Percentiles rank a stretch among this genome's conserved stretches.
Evolutionary conservation across 2,329 filamentous ascomycete species (phyloP).

Genomic region (Beauveria pseudobassiana): DNA sequence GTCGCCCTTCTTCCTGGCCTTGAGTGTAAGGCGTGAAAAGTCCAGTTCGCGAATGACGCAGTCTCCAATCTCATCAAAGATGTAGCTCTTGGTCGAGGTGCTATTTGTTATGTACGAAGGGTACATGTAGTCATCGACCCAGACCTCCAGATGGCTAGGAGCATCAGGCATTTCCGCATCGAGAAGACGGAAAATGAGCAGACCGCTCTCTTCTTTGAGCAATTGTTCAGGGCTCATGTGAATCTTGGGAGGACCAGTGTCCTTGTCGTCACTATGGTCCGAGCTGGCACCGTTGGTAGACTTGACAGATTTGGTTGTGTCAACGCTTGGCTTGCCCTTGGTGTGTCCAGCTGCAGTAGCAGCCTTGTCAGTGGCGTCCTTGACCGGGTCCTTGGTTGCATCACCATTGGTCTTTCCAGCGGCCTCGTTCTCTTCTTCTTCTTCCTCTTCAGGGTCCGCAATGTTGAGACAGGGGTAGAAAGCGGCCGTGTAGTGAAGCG

Average conservation of each 20-base stretch:
- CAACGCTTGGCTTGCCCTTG: constrained; percentile 35
- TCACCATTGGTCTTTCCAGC: constrained; percentile 5
- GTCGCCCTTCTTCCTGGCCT: constrained; percentile 73
- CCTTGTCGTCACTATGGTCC: constrained; percentile 30
- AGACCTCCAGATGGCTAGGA: constrained; percentile 73
- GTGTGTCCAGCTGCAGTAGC: constrained; percentile 26
- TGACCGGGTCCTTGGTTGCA: constrained; percentile 19
- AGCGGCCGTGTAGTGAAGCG: constrained; percentile 70
- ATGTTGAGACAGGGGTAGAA: constrained; percentile 90
- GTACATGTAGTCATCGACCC: constrained; percentile 93
- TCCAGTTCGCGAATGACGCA: constrained; percentile 97
- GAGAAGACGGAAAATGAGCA: constrained; percentile 90
- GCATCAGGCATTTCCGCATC: constrained; percentile 76
- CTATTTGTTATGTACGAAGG: constrained; percentile 78
- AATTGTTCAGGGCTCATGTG: constrained; percentile 74
- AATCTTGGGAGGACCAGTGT: constrained; percentile 61
- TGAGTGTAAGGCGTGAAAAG: constrained; percentile 85
- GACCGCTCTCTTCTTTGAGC: constrained; percentile 77
- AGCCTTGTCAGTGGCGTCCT: constrained; percentile 36
- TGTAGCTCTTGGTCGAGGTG: constrained; percentile 59
- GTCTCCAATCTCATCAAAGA: constrained; percentile 89
- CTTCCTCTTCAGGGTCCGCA: constrained; percentile 82
- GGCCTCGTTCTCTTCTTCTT: constrained; percentile 39
- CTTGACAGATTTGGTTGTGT: constrained; percentile 12
- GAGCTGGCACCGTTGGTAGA: constrained; percentile 26